phyloP scores from a whole-genome alignment of 2,329 filamentous ascomycete species.

The Sporothrix variecibatus region DNA sequence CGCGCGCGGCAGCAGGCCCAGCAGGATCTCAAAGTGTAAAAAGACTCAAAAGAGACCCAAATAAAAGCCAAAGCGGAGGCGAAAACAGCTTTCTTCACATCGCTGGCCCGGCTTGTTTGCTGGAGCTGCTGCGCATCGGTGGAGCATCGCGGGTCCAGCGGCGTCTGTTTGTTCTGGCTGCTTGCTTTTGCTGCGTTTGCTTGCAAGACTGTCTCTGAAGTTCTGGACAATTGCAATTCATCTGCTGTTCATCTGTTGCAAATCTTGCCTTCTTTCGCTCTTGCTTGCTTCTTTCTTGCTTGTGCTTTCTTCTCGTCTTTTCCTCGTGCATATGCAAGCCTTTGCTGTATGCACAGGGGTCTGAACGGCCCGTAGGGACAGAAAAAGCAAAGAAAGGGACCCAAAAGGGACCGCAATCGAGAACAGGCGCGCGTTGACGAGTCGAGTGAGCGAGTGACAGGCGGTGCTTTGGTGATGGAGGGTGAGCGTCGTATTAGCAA shows the following conservation, averaged over 20 bases:
- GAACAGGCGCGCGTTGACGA: slow-evolving; percentile 4
- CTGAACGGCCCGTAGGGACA: neutral
- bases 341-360: slow-evolving; percentile 9
- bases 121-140: slow-evolving; percentile 5
- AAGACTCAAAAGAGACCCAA: neutral
- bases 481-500: slow-evolving; percentile 5
- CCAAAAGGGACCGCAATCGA: neutral
- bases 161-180: neutral
- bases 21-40: neutral
- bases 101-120: neutral
- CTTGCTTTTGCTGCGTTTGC: neutral
- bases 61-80: neutral
- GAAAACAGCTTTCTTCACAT: neutral
- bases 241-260: neutral
- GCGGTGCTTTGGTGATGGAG: neutral
- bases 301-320: neutral
- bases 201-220: neutral
- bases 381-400: neutral
- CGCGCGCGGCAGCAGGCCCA: neutral
- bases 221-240: too few species aligned
- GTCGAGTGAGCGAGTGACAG: too few species aligned
- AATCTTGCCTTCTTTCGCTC: neutral
- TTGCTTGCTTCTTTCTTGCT: neutral
- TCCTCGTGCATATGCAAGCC: neutral
- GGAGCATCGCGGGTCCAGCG: slow-evolving; percentile 12